Base-by-base conservation (phyloP, 305 asterid species). In the Lippia alba region DNA sequence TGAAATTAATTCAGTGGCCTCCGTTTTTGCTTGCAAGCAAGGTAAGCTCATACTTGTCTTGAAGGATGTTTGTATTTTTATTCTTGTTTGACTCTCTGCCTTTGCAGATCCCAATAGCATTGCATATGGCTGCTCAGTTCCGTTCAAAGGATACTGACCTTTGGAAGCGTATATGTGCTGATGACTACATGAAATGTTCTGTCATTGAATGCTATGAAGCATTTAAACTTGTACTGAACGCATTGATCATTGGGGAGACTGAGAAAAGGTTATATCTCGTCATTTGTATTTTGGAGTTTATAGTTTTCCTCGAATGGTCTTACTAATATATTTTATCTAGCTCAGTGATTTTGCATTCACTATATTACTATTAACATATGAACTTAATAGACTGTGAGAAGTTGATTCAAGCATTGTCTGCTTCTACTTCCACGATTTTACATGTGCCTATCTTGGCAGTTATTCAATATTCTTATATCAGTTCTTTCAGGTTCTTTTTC, bases 21-120 rank as follows among this genome's bases (percentile, higher is more conserved):
- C 97, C 97, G 10, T 88, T 91, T 82, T 84, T 91, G 77, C 97
- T 91, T 70, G 96, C 97, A 70, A 87, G 96, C 88, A 91, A 91
- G 91, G 96, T 85, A 70, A 73, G 66, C 64, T 34, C 66, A 6
- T 50, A 76, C 74, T 61, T 74, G 65, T 71, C 70, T 59, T 56
- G 67, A 66, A 64, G 24, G 56, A 64, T 57, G 44, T 62, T 45
- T 50, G 57, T 56, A 20, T 81, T 66, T 69, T 34, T 33, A 64
- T 76, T 75, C 66, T 40, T 64, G 71, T 41, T 64, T 69, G 69
- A 76, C 71, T 63, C 73, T 61, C 76, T 56, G 46, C 65, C 16
- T 83, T 76, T 78, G 82, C 87, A 91, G 97, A 88, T 91, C 73
- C 97, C 96, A 68, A 73, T 91, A 74, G 97, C 94, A 48, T 76